A percentile compares a stretch with the other conserved stretches of the same genome.
Evolutionary conservation across 1,139 yeast genomes (phyloP).

Genomic region (Taphrina wiesneri): DNA sequence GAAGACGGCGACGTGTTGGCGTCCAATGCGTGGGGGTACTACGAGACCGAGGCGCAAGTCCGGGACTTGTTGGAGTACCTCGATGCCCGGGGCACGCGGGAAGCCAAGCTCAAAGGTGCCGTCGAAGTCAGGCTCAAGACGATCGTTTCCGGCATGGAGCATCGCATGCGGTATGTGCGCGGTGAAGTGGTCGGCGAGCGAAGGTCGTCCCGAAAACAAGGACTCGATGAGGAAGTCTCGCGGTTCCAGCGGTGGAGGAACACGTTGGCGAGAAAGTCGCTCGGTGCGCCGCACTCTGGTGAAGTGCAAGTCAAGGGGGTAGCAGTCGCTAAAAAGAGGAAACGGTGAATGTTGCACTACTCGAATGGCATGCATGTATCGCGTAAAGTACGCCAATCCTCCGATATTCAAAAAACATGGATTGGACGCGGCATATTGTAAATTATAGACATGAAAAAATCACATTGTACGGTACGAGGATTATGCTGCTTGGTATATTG

Average conservation of each 20-base stretch:
- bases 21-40: slow-evolving; percentile 66
- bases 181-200: slow-evolving; percentile 6
- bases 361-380: not conserved
- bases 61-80: slow-evolving; percentile 64
- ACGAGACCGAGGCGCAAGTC: slow-evolving; percentile 63
- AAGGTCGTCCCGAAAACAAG: slow-evolving; percentile 4
- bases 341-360: not conserved
- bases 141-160: slow-evolving; percentile 20
- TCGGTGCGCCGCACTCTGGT: slow-evolving; percentile 14
- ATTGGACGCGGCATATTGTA: not conserved
- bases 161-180: slow-evolving; percentile 5
- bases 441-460: not conserved
- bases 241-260: slow-evolving; percentile 18
- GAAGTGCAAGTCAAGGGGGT: slow-evolving; percentile 3
- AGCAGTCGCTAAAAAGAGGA: slow-evolving; percentile 10
- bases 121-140: slow-evolving; percentile 43
- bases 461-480: not conserved
- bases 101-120: slow-evolving; percentile 66
- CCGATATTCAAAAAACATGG: too few species aligned
- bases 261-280: slow-evolving; percentile 11
- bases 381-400: not conserved
- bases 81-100: slow-evolving; percentile 75
- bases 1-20: slow-evolving; percentile 50
- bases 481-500: not conserved
- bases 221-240: slow-evolving; percentile 2